phyloP scores from a whole-genome alignment of 2,329 filamentous ascomycete genomes.

The Capronia americana region DNA sequence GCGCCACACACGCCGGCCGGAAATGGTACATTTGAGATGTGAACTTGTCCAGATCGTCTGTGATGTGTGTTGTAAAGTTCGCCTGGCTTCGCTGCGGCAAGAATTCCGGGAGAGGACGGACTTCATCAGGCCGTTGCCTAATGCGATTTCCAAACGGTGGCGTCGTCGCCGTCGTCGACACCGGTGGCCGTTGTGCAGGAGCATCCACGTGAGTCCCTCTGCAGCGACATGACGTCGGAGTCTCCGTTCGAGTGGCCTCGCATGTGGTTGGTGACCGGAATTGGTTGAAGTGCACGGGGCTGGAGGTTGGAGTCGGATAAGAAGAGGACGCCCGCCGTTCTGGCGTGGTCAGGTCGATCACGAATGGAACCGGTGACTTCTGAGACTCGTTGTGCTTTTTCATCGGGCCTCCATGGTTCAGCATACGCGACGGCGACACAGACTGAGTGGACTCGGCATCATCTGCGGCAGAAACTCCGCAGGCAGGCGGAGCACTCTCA shows the following conservation, averaged over 20 bases:
- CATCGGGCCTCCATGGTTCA: background rate
- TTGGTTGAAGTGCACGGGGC: background rate
- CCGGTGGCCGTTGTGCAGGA: too few species aligned
- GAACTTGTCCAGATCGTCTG: constrained; percentile 61
- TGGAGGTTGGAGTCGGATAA: background rate
- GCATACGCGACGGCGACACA: constrained; percentile 24
- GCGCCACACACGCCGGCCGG: constrained; percentile 56
- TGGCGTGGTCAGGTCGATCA: constrained; percentile 25
- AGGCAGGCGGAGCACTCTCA: background rate
- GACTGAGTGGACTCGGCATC: constrained; percentile 11
- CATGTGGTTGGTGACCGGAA: background rate
- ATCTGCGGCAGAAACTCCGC: background rate
- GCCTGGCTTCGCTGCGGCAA: constrained; percentile 22
- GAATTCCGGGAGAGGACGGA: constrained; percentile 12
- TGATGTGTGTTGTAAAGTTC: constrained; percentile 59
- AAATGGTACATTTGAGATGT: constrained; percentile 62
- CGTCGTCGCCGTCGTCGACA: background rate
- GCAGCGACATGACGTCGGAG: too few species aligned
- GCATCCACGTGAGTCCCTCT: background rate
- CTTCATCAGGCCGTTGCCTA: constrained; percentile 20
- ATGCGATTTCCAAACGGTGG: background rate
- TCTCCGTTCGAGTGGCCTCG: background rate
- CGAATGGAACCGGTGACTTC: background rate
- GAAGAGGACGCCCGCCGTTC: background rate
- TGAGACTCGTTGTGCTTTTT: background rate